Evolutionary conservation across 306 rosid genomes (phyloP).

Genomic region (Gynostemma pentaphyllum): DNA sequence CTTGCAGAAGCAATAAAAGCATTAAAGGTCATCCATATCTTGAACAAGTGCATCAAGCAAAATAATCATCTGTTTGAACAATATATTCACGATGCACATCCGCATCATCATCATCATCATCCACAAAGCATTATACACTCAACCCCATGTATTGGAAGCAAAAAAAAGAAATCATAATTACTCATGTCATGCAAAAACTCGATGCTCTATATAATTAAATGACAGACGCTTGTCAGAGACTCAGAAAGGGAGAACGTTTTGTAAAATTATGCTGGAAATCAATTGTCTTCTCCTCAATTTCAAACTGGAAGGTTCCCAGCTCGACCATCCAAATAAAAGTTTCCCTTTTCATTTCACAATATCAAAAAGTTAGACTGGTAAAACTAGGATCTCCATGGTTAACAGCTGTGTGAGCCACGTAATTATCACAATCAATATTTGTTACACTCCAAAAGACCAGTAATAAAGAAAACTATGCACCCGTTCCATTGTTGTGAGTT

Average conservation of each 20-base stretch:
- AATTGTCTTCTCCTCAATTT: background rate
- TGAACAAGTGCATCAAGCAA: background rate
- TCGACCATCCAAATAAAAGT: background rate
- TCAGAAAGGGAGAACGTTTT: background rate
- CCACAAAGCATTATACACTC: background rate
- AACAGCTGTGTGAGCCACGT: background rate
- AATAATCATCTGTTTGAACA: background rate
- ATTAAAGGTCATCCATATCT: slow-evolving; percentile 12
- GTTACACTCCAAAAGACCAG: background rate
- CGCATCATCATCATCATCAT: background rate
- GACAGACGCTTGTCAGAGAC: background rate
- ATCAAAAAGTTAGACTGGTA: background rate
- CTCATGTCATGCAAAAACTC: background rate
- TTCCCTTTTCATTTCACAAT: background rate
- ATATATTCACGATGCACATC: background rate
- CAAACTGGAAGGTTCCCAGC: background rate
- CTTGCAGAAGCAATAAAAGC: slow-evolving; percentile 31
- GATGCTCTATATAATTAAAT: background rate
- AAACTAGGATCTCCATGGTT: background rate
- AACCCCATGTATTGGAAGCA: background rate
- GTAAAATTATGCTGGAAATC: background rate
- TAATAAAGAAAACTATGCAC: background rate
- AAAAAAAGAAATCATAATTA: background rate
- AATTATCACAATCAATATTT: background rate
- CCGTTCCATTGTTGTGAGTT: background rate